Evolutionary conservation across 2,329 filamentous ascomycete genomes (phyloP).

Genomic region (Diplodia scrobiculata): DNA sequence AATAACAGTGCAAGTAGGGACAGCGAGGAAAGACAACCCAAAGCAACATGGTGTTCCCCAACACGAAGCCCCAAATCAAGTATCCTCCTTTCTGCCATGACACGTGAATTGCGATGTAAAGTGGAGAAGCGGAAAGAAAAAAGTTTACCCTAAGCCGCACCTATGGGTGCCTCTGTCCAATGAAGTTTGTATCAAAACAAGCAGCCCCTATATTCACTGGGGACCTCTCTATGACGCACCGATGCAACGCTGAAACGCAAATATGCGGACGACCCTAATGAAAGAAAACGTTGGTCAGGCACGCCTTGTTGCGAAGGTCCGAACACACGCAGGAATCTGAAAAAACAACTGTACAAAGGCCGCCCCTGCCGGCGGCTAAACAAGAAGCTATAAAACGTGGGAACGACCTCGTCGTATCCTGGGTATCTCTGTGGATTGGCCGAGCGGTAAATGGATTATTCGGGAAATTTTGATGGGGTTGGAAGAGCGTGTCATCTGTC

Average conservation of each 20-base stretch:
- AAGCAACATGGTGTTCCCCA: not conserved
- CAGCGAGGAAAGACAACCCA: not conserved
- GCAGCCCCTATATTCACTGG: slow-evolving; percentile 6
- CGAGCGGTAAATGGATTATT: slow-evolving; percentile 21
- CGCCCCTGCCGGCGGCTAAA: not conserved
- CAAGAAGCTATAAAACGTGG: slow-evolving; percentile 10
- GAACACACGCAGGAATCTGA: slow-evolving; percentile 3
- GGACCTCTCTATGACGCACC: slow-evolving; percentile 27
- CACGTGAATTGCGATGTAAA: slow-evolving; percentile 3
- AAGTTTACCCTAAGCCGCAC: not conserved
- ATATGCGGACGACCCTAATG: slow-evolving; percentile 15
- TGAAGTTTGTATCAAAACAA: slow-evolving; percentile 8
- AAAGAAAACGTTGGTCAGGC: slow-evolving; percentile 12
- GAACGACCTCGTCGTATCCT: slow-evolving; percentile 21
- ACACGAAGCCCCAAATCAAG: not conserved
- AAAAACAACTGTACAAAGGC: slow-evolving; percentile 15
- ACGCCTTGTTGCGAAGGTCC: slow-evolving; percentile 13
- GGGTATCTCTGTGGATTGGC: slow-evolving; percentile 25
- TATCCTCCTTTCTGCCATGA: slow-evolving; percentile 15
- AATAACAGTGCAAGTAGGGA: not conserved
- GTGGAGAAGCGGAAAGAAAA: slow-evolving; percentile 7
- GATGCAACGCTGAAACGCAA: slow-evolving; percentile 28
- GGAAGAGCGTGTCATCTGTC: slow-evolving; percentile 21
- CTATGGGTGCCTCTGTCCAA: slow-evolving; percentile 10
- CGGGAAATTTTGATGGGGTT: slow-evolving; percentile 1